Evolutionary conservation across 2,329 filamentous ascomycete genomes (phyloP), one percentile per base, ranked within the genome.

Genomic region (Alternaria infectoria): DNA sequence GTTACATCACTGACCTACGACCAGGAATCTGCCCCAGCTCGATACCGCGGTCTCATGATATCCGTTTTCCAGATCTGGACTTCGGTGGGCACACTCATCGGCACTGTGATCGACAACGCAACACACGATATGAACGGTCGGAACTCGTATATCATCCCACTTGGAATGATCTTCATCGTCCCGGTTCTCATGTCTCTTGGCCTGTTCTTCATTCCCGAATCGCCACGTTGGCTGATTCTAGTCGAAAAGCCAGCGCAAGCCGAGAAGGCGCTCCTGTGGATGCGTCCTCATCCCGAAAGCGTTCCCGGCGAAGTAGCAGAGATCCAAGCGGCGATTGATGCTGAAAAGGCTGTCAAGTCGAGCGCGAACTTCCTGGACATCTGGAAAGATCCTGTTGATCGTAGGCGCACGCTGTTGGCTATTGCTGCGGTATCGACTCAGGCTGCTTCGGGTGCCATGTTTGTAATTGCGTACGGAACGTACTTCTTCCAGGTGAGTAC

Each of bases 361-460:
- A 83, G 87, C 8, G 83, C 85, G 21, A 81, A 83, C 25, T 67
- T 86, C 43, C 67, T 82, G 19, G 85, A 87, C 59, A 81, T 87
- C 67, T 83, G 85, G 71, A 80, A 74, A 43, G 83, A 86, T 68
- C 84, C 85, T 1, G 76, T 87, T 28, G 85, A 87, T 72, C 80
- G 85, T 13, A 80, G 86, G 21, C 79, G 86, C 21, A 86, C 85
- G 0, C 67, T 84, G 1, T 62, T 87, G 4, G 79, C 85, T 7
- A 79, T 87, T 32, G 81, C 80, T 10, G 82, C 82, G 2, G 75
- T 88, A 15, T 82, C 81, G 0, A 82, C 83, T 0, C 86, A 87
- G 68, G 85, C 84, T 4, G 85, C 85, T 3, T 85, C 83, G 1
- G 86, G 86, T 10, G 83, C 84, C 17, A 87, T 87, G 84, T 87